A percentile compares a stretch with the other conserved stretches of the same genome.
Conservation (phyloP, 305 asterid genomes). For the Fraxinus velutina region DNA sequence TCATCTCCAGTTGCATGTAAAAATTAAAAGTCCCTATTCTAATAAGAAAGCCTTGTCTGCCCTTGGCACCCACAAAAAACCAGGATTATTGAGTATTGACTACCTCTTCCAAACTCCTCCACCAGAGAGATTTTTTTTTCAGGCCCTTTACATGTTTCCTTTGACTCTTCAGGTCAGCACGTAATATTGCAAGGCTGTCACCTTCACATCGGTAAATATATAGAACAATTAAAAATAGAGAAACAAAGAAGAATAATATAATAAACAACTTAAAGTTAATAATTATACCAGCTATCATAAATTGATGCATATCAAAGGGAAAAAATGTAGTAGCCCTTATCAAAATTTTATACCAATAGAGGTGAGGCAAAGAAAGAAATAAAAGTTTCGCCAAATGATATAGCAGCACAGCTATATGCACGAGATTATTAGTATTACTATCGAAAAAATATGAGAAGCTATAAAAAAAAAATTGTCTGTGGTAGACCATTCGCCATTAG, state of each 20-base stretch:
- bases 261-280: background rate
- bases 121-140: too few species aligned
- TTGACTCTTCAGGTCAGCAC: too few species aligned
- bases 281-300: background rate
- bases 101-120: too few species aligned
- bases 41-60: too few species aligned
- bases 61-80: too few species aligned
- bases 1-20: too few species aligned
- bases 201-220: background rate
- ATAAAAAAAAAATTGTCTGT: background rate
- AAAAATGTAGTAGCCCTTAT: background rate
- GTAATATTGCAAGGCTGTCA: too few species aligned
- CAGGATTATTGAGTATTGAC: too few species aligned
- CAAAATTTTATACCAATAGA: background rate
- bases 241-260: background rate
- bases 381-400: background rate
- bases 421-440: background rate
- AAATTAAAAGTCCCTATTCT: too few species aligned
- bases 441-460: background rate
- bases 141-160: too few species aligned
- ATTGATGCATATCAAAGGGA: background rate
- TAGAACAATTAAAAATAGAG: constrained; percentile 9
- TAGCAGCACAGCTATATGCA: background rate
- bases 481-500: background rate
- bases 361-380: background rate